A percentile compares a stretch with the other conserved stretches of the same genome.
These are phyloP conservation scores for Fonsecaea pugnacius DNA, from an alignment of 2,329 filamentous ascomycete genomes.

Conservation along the genomic window DNA sequence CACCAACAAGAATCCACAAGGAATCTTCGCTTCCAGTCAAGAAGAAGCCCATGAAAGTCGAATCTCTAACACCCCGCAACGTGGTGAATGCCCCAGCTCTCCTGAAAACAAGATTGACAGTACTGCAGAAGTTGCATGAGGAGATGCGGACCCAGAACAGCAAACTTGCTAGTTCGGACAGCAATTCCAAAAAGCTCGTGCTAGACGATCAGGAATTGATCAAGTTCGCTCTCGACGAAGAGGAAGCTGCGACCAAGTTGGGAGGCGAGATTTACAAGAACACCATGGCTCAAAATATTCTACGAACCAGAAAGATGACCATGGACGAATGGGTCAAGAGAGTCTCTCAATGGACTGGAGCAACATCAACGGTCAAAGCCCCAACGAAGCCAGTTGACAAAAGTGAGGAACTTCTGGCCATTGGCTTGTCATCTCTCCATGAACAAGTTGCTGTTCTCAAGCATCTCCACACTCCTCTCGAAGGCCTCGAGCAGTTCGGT, in stretches of 20 bases:
- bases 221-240: conserved; percentile 62
- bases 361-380: background rate
- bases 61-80: conserved; percentile 53
- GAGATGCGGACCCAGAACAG: conserved; percentile 50
- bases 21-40: conserved; percentile 22
- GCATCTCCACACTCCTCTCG: conserved; percentile 67
- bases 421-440: conserved; percentile 61
- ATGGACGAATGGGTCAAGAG: conserved; percentile 72
- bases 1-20: conserved; percentile 15
- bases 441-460: conserved; percentile 72
- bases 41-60: conserved; percentile 42
- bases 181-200: conserved; percentile 43
- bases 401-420: conserved; percentile 10
- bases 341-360: conserved; percentile 47
- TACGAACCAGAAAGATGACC: conserved; percentile 75
- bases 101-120: conserved; percentile 47
- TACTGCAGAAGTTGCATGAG: conserved; percentile 51
- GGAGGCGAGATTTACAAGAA: conserved; percentile 78
- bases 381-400: conserved; percentile 18
- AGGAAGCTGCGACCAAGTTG: conserved; percentile 63
- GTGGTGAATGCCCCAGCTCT: conserved; percentile 49
- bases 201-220: conserved; percentile 51
- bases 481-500: conserved; percentile 67
- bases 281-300: conserved; percentile 79
- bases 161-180: conserved; percentile 42